Evolutionary conservation across 2,329 filamentous ascomycete genomes (phyloP), one percentile per base, ranked within the genome.

Genomic region (Lasiodiplodia sp.): DNA sequence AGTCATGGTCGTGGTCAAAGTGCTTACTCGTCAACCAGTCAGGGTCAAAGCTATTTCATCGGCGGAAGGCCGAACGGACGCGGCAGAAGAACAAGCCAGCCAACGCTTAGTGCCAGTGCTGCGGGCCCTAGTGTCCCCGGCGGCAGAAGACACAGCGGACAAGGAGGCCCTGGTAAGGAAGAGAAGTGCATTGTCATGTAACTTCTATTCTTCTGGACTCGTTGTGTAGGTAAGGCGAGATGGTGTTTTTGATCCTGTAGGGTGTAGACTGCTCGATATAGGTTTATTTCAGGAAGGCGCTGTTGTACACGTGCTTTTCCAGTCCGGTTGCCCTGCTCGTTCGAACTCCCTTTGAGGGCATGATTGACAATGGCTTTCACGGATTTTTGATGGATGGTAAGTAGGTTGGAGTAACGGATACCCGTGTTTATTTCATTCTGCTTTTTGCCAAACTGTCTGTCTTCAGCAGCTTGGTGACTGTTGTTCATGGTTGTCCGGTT

Each of bases 1-100:
- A 0, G 75, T 81, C 10, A 68, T 73, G n/a, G 70, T 70, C n/a
- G 55, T 23, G 37, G 67, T 8, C 53, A 60, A n/a, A 60, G 68
- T 28, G 70, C 69, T 25, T 69, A 69, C 31, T 31, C 69, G 44
- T 23, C 70, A 21, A 67, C 63, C 18, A 51, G 66, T 5, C 53
- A 57, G 31, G 55, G 55, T 12, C 66, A 66, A 37, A 56, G 66
- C 47, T 68, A 69, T 12, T 69, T 28, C 25, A n/a, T 66, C 23
- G 68, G 63, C 40, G 52, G 66, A 55, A 69, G 68, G 67, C 57
- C 52, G 28, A 69, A 57, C 10, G 67, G 37, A 14, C 53, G 49
- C 10, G 63, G 55, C 1, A 18, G 44, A 23, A 10, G 60, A 8
- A 44, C 56, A n/a, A 49, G 57, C 47, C 44, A 52, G n/a, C 63